phyloP scores from a whole-genome alignment of 2,329 filamentous ascomycete genomes.

The Venturia oleaginea region DNA sequence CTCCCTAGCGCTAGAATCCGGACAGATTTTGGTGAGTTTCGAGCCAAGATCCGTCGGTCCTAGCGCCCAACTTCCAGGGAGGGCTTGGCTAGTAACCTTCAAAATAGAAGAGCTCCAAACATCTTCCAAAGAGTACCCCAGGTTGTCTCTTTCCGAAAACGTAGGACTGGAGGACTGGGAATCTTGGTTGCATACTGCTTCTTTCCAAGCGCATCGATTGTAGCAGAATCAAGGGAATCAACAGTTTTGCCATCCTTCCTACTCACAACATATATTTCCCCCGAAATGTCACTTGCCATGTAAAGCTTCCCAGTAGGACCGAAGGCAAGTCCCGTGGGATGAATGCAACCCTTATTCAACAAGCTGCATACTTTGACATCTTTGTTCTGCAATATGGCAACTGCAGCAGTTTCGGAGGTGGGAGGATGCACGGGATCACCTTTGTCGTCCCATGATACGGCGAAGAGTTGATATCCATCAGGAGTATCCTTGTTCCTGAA shows the following conservation, averaged over 20 bases:
- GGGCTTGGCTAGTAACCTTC: too few species aligned
- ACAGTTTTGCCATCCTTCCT: constrained; percentile 21
- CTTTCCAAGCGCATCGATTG: background rate
- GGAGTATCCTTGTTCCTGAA: constrained; percentile 27
- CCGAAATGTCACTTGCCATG: constrained; percentile 53
- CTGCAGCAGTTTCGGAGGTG: background rate
- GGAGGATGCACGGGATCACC: background rate
- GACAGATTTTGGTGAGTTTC: too few species aligned
- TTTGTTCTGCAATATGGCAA: background rate
- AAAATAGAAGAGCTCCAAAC: constrained; percentile 3
- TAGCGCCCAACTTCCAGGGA: background rate
- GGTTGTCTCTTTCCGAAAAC: background rate
- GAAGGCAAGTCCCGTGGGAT: constrained; percentile 51
- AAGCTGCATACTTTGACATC: background rate
- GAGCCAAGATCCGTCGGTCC: too few species aligned
- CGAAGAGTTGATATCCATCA: constrained; percentile 42
- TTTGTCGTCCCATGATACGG: constrained; percentile 22
- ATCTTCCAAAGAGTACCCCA: constrained; percentile 1
- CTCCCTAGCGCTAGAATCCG: background rate
- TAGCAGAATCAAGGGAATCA: background rate
- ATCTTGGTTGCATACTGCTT: background rate
- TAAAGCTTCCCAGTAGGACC: constrained; percentile 46
- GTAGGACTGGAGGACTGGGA: background rate
- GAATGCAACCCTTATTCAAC: constrained; percentile 43
- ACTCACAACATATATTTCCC: constrained; percentile 52